Evolutionary conservation across 352 stramenopile species (phyloP), one percentile per base, ranked within the genome.

Genomic region (Pythium pectinolyticum): DNA sequence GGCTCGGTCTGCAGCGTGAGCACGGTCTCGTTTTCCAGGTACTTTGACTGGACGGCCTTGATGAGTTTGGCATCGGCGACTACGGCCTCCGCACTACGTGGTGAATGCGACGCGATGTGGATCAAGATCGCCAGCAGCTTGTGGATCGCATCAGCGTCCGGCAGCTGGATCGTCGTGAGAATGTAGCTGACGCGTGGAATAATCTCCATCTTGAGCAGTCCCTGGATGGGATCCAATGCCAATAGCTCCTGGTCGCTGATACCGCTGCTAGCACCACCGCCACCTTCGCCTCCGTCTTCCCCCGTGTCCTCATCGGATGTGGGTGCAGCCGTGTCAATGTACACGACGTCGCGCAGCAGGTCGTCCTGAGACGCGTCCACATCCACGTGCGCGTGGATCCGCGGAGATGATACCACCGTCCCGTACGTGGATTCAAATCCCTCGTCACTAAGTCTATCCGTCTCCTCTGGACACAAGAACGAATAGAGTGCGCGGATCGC

Each of bases 121-220:
- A 72, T 51, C 12, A 71, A 46, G 14, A 79, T 66, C 11, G 73
- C 68, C 3, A 79, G 52, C 28, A 79, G 24, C 48, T 79, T 71
- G 35, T 69, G 57, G 39, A 66, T 49, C 5, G 55, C 32, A n/a
- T 65, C 49, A n/a, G 41, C 56, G 20, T 70, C 66, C 12, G 52
- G 51, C 14, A 74, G 63, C 35, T 66, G 56, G n/a, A 72, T 63
- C 0, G 32, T 53, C 28, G 32, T 59, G 5, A 77, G 25, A 24
- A 77, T 56, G 39, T 74, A 75, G n/a, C 55, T 27, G 19, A 79
- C 41, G 2, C 72, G 68, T 6, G 65, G 28, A 2, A 66, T 34
- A 17, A 79, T 59, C n/a, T 70, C 41, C 58, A 72, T 79, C 49
- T 72, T 61, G 7, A 76, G 56, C 4, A 67, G 53, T 7, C 64